Evolutionary conservation across 352 stramenopile species (phyloP).

Genomic region (Globisporangium cystogenes): DNA sequence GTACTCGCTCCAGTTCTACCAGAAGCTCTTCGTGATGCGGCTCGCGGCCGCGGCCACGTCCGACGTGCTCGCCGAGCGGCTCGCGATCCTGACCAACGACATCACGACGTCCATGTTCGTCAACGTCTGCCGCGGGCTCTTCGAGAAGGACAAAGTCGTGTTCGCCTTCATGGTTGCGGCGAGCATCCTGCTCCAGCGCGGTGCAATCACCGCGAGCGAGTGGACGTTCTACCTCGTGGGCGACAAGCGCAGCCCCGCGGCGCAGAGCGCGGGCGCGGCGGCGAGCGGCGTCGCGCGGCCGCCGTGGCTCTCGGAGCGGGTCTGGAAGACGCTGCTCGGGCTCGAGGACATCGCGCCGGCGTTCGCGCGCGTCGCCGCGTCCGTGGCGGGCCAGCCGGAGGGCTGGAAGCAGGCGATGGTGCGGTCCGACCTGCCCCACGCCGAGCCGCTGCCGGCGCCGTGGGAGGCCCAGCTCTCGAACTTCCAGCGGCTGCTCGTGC

Average conservation of each 20-base stretch:
- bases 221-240: conserved; percentile 90
- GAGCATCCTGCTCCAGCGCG: conserved; percentile 80
- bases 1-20: conserved; percentile 94
- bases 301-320: conserved; percentile 70
- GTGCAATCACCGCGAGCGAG: conserved; percentile 59
- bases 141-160: conserved; percentile 95
- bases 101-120: conserved; percentile 92
- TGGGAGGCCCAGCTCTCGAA: conserved; percentile 74
- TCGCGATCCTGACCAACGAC: conserved; percentile 89
- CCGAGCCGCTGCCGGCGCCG: conserved; percentile 51
- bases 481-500: conserved; percentile 88
- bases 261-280: conserved; percentile 30
- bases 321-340: conserved; percentile 67
- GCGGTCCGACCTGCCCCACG: conserved; percentile 72
- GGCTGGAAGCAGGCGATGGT: conserved; percentile 81
- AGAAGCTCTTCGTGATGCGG: conserved; percentile 89
- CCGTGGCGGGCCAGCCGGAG: conserved; percentile 31
- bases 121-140: conserved; percentile 92
- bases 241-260: conserved; percentile 61
- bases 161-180: conserved; percentile 93
- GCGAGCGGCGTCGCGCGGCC: conserved; percentile 31
- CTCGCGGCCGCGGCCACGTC: conserved; percentile 79
- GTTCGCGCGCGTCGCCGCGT: conserved; percentile 42
- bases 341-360: conserved; percentile 59
- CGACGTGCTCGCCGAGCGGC: conserved; percentile 73